phyloP scores from a whole-genome alignment of 1,284 basidiomycete genomes.

The Cystobasidiaceae sp. region DNA sequence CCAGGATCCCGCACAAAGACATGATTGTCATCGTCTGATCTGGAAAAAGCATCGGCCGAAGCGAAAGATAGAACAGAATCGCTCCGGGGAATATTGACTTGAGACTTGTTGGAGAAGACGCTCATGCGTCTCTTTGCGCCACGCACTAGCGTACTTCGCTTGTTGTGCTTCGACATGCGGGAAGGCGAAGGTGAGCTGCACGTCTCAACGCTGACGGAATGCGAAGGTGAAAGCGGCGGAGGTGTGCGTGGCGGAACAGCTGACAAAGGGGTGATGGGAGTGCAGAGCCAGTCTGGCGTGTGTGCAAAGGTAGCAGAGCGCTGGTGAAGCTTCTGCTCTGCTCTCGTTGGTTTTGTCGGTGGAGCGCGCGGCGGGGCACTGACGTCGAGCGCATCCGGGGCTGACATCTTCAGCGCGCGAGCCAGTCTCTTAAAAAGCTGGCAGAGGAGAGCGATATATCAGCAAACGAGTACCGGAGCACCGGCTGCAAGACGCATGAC shows the following conservation, averaged over 20 bases:
- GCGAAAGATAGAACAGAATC: constrained; percentile 29
- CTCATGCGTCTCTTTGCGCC: constrained; percentile 10
- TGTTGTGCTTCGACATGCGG: not conserved
- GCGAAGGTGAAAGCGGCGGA: not conserved
- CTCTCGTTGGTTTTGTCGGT: not conserved
- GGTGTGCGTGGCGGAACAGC: not conserved
- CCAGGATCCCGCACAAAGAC: not conserved
- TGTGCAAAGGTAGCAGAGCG: not conserved
- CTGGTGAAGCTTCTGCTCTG: not conserved
- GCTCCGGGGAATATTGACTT: constrained; percentile 1
- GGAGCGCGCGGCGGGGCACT: not conserved
- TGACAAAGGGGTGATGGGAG: not conserved
- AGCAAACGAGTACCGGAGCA: too few species aligned
- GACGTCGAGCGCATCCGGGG: not conserved
- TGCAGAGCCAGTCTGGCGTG: constrained; percentile 7
- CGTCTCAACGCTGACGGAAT: not conserved
- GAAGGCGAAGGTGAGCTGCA: not conserved
- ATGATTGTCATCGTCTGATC: not conserved
- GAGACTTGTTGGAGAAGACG: constrained; percentile 14
- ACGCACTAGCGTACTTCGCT: not conserved
- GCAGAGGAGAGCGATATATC: not conserved
- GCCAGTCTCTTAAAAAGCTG: constrained; percentile 7
- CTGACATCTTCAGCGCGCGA: not conserved
- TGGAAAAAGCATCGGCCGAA: constrained; percentile 22
- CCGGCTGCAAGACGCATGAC: too few species aligned